Evolutionary conservation across 371 early-diverging fungal species (phyloP).

Genomic region (Cokeromyces recurvatus): DNA sequence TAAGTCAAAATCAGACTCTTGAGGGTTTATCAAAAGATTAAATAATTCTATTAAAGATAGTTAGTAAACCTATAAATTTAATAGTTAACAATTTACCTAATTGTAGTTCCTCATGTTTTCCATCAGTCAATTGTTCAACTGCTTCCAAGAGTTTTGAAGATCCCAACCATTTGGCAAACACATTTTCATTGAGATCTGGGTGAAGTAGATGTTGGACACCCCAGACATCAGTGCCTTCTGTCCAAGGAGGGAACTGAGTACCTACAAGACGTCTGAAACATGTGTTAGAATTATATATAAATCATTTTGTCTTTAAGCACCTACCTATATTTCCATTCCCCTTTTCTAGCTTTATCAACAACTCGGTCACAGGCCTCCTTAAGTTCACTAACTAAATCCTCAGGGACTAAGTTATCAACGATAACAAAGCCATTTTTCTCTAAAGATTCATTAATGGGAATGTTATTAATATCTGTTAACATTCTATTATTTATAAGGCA

Average conservation of each 20-base stretch:
- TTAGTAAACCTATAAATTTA: neutral
- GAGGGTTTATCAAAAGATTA: slow-evolving; percentile 48
- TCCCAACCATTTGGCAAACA: slow-evolving; percentile 51
- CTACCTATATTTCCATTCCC: slow-evolving; percentile 50
- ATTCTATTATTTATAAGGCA: slow-evolving; percentile 5
- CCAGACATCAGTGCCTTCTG: slow-evolving; percentile 51
- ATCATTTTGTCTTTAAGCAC: no score
- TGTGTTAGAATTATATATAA: no score
- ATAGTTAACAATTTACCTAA: slow-evolving; percentile 21
- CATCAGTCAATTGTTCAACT: slow-evolving; percentile 37
- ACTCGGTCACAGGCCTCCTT: slow-evolving; percentile 47
- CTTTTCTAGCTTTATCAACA: slow-evolving; percentile 40
- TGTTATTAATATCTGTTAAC: slow-evolving; percentile 37
- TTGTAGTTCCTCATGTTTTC: slow-evolving; percentile 36
- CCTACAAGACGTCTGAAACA: slow-evolving; percentile 42
- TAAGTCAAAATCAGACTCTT: slow-evolving; percentile 46
- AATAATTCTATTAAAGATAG: slow-evolving; percentile 34
- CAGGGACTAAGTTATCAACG: slow-evolving; percentile 42
- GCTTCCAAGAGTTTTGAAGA: slow-evolving; percentile 33
- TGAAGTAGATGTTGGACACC: slow-evolving; percentile 54
- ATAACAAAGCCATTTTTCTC: slow-evolving; percentile 48
- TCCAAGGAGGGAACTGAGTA: slow-evolving; percentile 57
- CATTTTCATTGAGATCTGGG: slow-evolving; percentile 45
- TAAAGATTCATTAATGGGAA: slow-evolving; percentile 39
- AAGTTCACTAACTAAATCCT: slow-evolving; percentile 28